phyloP scores from a whole-genome alignment of 352 stramenopile genomes.

The Globisporangium emineosum region DNA sequence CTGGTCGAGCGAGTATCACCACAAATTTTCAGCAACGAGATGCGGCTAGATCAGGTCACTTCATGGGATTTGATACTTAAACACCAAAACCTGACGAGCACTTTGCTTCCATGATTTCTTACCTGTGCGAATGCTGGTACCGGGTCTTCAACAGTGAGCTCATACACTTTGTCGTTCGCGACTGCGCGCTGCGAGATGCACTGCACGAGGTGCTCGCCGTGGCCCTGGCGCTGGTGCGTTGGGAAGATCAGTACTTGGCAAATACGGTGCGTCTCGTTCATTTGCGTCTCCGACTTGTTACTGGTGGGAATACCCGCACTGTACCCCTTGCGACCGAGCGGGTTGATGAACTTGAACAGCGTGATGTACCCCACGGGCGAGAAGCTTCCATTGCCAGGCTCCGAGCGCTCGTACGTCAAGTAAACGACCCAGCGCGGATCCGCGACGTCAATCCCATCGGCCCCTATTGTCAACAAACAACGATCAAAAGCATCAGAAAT shows the following conservation, averaged over 20 bases:
- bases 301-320: not conserved
- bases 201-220: slow-evolving; percentile 72
- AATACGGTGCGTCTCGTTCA: slow-evolving; percentile 77
- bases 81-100: not conserved
- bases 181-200: slow-evolving; percentile 57
- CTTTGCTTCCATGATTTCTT: not conserved
- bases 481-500: slow-evolving; percentile 1
- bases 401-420: slow-evolving; percentile 59
- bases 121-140: slow-evolving; percentile 63
- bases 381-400: slow-evolving; percentile 18
- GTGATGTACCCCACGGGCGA: slow-evolving; percentile 68
- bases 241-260: slow-evolving; percentile 83
- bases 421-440: slow-evolving; percentile 81
- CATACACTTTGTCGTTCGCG: slow-evolving; percentile 55
- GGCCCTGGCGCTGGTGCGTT: slow-evolving; percentile 74
- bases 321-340: slow-evolving; percentile 49
- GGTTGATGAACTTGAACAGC: slow-evolving; percentile 83
- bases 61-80: slow-evolving; percentile 1
- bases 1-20: slow-evolving; percentile 22
- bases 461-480: slow-evolving; percentile 28
- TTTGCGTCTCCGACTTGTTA: slow-evolving; percentile 15
- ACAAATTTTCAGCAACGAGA: not conserved
- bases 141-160: slow-evolving; percentile 84
- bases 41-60: not conserved
- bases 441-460: slow-evolving; percentile 65